Conservation (phyloP, 306 rosid species). For the Quercus ilex region DNA sequence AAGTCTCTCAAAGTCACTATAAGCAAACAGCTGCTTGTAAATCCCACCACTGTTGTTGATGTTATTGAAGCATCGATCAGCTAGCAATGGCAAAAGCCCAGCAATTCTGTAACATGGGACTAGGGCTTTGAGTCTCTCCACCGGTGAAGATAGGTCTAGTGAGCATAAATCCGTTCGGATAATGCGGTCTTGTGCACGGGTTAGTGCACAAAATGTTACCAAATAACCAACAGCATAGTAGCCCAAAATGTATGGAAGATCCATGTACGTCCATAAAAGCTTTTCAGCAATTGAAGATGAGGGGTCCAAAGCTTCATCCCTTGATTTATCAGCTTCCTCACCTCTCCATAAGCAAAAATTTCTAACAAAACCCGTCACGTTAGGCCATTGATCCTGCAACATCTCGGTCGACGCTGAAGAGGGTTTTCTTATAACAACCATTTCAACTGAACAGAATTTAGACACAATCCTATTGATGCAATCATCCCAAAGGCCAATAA, state of each 20-base stretch:
- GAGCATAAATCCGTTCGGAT: slow-evolving; percentile 59
- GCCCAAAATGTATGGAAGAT: slow-evolving; percentile 73
- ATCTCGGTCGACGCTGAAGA: slow-evolving; percentile 10
- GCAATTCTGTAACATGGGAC: slow-evolving; percentile 71
- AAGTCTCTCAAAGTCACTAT: slow-evolving; percentile 71
- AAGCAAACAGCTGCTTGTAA: slow-evolving; percentile 29
- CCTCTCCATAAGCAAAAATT: slow-evolving; percentile 88
- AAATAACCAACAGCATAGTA: slow-evolving; percentile 58
- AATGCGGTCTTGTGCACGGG: slow-evolving; percentile 45
- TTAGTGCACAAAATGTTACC: slow-evolving; percentile 79
- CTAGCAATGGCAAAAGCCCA: slow-evolving; percentile 44
- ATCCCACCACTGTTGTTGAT: not conserved
- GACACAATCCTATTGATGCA: slow-evolving; percentile 67
- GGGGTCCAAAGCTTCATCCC: slow-evolving; percentile 49
- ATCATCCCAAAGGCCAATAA: slow-evolving; percentile 84
- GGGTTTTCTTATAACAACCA: slow-evolving; percentile 51
- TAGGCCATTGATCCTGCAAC: slow-evolving; percentile 90
- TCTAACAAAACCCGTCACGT: slow-evolving; percentile 61
- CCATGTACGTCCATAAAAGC: slow-evolving; percentile 67
- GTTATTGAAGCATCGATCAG: slow-evolving; percentile 40
- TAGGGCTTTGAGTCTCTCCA: slow-evolving; percentile 63
- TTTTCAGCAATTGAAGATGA: slow-evolving; percentile 48
- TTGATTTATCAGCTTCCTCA: slow-evolving; percentile 58
- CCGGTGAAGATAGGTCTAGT: slow-evolving; percentile 44
- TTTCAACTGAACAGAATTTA: slow-evolving; percentile 51